A percentile compares a stretch with the other conserved stretches of the same genome.
Evolutionary conservation across 2,329 filamentous ascomycete species (phyloP).

Genomic region (Bimuria novae-zelandiae): DNA sequence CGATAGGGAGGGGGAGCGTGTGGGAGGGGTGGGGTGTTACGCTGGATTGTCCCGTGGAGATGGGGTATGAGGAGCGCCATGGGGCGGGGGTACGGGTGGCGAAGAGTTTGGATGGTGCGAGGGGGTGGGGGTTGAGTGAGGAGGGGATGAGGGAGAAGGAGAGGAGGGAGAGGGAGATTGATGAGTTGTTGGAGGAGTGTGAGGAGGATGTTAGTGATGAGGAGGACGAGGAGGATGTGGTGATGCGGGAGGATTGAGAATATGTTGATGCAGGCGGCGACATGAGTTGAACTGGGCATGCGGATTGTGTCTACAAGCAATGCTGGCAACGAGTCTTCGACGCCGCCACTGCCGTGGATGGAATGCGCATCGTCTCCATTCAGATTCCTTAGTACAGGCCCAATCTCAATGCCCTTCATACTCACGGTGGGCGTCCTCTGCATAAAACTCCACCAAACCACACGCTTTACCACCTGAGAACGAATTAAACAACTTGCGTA

Average conservation of each 20-base stretch:
- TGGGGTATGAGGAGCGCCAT: slow-evolving; percentile 26
- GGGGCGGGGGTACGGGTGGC: slow-evolving; percentile 14
- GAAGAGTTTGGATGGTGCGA: slow-evolving; percentile 12
- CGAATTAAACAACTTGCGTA: too few species aligned
- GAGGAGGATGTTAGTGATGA: slow-evolving; percentile 8
- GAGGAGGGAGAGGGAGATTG: slow-evolving; percentile 26
- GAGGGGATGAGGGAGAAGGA: slow-evolving; percentile 16
- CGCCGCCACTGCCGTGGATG: too few species aligned
- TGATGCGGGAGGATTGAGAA: neutral
- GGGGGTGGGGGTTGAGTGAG: neutral
- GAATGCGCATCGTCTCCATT: too few species aligned
- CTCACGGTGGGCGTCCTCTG: too few species aligned
- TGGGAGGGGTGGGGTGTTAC: slow-evolving; percentile 41
- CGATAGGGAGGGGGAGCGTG: slow-evolving; percentile 27
- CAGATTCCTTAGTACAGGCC: too few species aligned
- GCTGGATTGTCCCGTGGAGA: slow-evolving; percentile 23
- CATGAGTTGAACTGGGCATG: too few species aligned
- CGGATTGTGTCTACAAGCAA: too few species aligned
- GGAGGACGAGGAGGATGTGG: neutral
- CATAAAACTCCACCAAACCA: too few species aligned
- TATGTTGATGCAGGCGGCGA: neutral
- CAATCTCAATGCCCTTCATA: too few species aligned
- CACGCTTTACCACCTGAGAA: too few species aligned
- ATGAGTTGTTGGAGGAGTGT: slow-evolving; percentile 21
- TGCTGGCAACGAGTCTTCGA: too few species aligned